Evolutionary conservation across 192 early-diverging fungal species (phyloP), one percentile per base, ranked within the genome.

Genomic region (Dispira simplex): DNA sequence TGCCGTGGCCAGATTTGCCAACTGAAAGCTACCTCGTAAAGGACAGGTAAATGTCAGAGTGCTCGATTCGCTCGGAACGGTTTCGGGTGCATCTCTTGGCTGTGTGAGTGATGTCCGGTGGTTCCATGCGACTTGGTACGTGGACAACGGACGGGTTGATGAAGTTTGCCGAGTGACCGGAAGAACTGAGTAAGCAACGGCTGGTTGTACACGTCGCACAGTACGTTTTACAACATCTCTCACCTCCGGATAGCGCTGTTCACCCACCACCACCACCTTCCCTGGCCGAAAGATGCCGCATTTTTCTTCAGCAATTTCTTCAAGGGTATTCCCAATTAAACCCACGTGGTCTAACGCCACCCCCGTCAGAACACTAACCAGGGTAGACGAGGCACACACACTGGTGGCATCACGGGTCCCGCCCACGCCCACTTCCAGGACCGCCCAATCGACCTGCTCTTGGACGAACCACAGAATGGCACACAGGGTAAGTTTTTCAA

Each of bases 341-440:
- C 63, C 69, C 64, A 81, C 77, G 58, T 92, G 90, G 72, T 92
- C 90, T 28, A 87, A 72, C 20, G 89, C 90, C 21, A 92, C 71
- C 46, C 87, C 80, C 23, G 90, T 79, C 8, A 92, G 83, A 48
- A 83, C 90, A 64, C 86, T 87, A 0, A 86, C 90, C 25, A 28
- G 21, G 21, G 83, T 68, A 11, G 90, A 89, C 16, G 70, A 68
- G 21, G 80, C 73, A 1, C 90, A 68, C 21, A 89, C 77, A 62
- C 90, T 92, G 54, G 90, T 92, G 12, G 87, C 83, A 63, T 92
- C 90, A 70, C 84, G 95, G 62, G 86, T 74, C 44, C 90, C 90
- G 44, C 90, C 90, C 9, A 92, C 77, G 54, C 90, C 90, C 10
- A 89, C 87, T 71, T 92, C 90, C 51, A 92, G 62, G 26, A 92